Evolutionary conservation across 164 flowering plant genomes (phyloP).

Genomic region (Platanus orientalis): DNA sequence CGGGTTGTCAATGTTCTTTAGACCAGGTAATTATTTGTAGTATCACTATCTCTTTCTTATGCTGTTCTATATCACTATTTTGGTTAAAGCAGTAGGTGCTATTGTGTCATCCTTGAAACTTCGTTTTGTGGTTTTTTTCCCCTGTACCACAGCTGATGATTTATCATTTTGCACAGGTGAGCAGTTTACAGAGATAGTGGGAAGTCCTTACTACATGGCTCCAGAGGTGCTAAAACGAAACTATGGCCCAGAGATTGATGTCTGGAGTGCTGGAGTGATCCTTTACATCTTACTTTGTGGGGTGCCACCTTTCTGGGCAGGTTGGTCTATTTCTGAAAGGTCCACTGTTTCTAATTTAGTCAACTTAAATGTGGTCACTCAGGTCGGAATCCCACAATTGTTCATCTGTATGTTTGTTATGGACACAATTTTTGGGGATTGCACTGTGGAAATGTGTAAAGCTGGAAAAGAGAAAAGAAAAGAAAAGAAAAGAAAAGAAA

Average conservation of each 20-base stretch:
- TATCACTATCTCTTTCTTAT: not conserved
- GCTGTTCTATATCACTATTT: not conserved
- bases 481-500: not conserved
- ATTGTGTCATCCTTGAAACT: not conserved
- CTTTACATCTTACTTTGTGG: conserved; percentile 91
- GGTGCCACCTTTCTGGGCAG: conserved; percentile 97
- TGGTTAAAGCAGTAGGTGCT: not conserved
- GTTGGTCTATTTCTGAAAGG: conserved; percentile 27
- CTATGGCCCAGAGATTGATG: conserved; percentile 87
- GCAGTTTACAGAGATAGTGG: conserved; percentile 78
- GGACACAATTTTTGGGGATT: not conserved
- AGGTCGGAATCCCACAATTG: not conserved
- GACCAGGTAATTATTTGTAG: conserved; percentile 50
- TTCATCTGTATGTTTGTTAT: not conserved
- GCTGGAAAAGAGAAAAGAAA: not conserved
- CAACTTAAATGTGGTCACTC: not conserved
- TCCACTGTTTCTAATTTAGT: not conserved
- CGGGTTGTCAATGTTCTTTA: conserved; percentile 84
- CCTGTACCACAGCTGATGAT: conserved; percentile 9
- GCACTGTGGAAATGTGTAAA: not conserved
- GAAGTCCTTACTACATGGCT: conserved; percentile 98
- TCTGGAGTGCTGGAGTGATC: conserved; percentile 96
- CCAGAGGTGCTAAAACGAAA: conserved; percentile 87
- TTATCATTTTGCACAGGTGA: conserved; percentile 44
- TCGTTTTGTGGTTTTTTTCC: not conserved